Evolutionary conservation across 768 basidiomycete species (phyloP).

Genomic region (Lactifluus piperatus): DNA sequence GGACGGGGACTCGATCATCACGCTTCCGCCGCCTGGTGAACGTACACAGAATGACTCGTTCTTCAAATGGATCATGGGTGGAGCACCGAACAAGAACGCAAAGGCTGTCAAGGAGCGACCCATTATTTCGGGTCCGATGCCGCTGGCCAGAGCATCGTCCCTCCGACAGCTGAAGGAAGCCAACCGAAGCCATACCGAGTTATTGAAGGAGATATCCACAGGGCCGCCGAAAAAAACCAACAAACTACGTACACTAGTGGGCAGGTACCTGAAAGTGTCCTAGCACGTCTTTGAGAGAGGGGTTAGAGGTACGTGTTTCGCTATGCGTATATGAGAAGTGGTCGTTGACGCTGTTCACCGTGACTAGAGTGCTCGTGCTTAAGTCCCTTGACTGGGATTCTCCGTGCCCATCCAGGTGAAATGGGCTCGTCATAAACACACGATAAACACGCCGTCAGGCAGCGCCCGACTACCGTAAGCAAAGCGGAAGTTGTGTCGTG

Average conservation of each 20-base stretch:
- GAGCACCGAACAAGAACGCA: slow-evolving; percentile 10
- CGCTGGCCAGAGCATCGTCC: slow-evolving; percentile 22
- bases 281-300: slow-evolving; percentile 2
- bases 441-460: neutral
- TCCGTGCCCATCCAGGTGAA: neutral
- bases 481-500: slow-evolving; percentile 5
- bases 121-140: slow-evolving; percentile 29
- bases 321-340: neutral
- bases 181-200: slow-evolving; percentile 11
- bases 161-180: slow-evolving; percentile 16
- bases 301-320: slow-evolving; percentile 12
- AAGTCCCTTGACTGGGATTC: neutral
- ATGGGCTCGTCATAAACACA: neutral
- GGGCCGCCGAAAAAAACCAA: slow-evolving; percentile 22
- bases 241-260: slow-evolving; percentile 26
- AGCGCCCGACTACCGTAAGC: slow-evolving; percentile 8
- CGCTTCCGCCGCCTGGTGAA: slow-evolving; percentile 23
- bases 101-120: slow-evolving; percentile 21
- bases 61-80: slow-evolving; percentile 21
- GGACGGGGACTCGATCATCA: slow-evolving; percentile 19
- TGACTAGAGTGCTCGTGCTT: neutral
- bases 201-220: slow-evolving; percentile 11
- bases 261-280: slow-evolving; percentile 15
- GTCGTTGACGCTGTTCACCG: slow-evolving; percentile 2
- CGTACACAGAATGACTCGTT: slow-evolving; percentile 18